Evolutionary conservation across 257 asterid species (phyloP), one percentile per base, ranked within the genome.

Genomic region (Buddleja alternifolia): DNA sequence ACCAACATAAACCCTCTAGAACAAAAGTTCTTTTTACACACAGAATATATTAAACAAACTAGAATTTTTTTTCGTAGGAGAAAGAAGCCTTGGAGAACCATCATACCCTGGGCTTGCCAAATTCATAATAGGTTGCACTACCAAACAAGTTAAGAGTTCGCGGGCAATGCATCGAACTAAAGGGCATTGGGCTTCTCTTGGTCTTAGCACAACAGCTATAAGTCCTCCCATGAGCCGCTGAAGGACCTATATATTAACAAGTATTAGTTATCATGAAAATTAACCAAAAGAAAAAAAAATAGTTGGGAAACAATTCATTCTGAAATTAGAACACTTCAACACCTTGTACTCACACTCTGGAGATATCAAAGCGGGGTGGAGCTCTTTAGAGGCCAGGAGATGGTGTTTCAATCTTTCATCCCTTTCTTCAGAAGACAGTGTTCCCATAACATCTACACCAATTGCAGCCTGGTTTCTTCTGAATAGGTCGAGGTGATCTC

Each of bases 271-370:
- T 34, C 73, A 71, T 8, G 65, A 73, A 65, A 58, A 45, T 9
- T 44, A 52, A 58, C 70, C 54, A 2, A 60, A 70, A 34, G 60
- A 62, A 12, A 14, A 21, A 59, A 53, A 56, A 8, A 8, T 25
- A 47, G 52, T 58, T 65, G 47, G 23, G 16, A 67, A 75, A 67
- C 58, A 79, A 66, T 36, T 52, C 58, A 55, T 20, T 76, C 69
- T 81, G 77, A 72, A 29, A 79, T 63, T 44, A 86, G 86, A 84
- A 72, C 83, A 75, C 91, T 75, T 86, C 77, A 85, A 84, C 93
- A 94, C 99, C 99, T 94, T 94, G 95, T 94, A 91, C 97, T 94
- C 99, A 89, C 95, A 76, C 84, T 94, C 99, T 55, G 98, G 65
- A 74, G 99, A 89, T 77, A 89, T 80, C 88, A 94, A 77, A 66